Conservation (phyloP, 1,284 basidiomycete species). For the Apiotrichum laibachii region DNA sequence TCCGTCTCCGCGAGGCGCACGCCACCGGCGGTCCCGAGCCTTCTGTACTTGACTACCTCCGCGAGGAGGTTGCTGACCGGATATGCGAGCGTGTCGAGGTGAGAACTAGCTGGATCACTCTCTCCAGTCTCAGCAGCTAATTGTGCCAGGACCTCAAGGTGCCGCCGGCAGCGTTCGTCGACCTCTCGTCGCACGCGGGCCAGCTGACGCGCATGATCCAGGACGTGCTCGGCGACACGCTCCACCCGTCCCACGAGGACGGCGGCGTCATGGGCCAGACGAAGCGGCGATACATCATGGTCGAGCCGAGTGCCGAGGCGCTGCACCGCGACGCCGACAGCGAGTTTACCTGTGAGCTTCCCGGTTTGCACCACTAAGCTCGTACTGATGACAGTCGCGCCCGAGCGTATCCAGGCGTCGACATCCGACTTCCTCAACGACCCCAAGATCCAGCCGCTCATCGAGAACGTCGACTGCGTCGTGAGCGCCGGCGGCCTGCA, state of each 20-base stretch:
- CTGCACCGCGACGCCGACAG: slow-evolving; percentile 60
- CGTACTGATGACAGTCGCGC: slow-evolving; percentile 19
- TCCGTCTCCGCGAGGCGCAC: slow-evolving; percentile 61
- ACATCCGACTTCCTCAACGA: slow-evolving; percentile 35
- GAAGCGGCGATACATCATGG: slow-evolving; percentile 57
- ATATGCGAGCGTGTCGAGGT: slow-evolving; percentile 85
- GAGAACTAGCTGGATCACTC: neutral
- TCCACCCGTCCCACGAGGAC: slow-evolving; percentile 55
- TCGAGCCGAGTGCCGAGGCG: slow-evolving; percentile 70
- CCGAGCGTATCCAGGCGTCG: slow-evolving; percentile 34
- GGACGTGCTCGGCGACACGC: slow-evolving; percentile 62
- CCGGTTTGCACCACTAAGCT: neutral
- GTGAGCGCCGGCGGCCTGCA: slow-evolving; percentile 89
- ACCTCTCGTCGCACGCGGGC: slow-evolving; percentile 91
- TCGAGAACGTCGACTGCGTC: slow-evolving; percentile 81
- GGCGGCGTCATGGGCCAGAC: slow-evolving; percentile 13
- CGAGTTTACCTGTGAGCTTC: slow-evolving; percentile 26
- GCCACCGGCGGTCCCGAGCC: slow-evolving; percentile 6
- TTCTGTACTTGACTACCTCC: slow-evolving; percentile 82
- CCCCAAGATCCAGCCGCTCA: slow-evolving; percentile 52
- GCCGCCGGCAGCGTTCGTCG: slow-evolving; percentile 74
- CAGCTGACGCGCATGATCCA: slow-evolving; percentile 85
- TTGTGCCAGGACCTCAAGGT: slow-evolving; percentile 78
- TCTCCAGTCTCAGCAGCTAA: neutral
- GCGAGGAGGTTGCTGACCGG: slow-evolving; percentile 83